A percentile compares a stretch with the other conserved stretches of the same genome.
phyloP scores from a whole-genome alignment of 2,329 filamentous ascomycete species.

The Sporothrix pseudoabietina region DNA sequence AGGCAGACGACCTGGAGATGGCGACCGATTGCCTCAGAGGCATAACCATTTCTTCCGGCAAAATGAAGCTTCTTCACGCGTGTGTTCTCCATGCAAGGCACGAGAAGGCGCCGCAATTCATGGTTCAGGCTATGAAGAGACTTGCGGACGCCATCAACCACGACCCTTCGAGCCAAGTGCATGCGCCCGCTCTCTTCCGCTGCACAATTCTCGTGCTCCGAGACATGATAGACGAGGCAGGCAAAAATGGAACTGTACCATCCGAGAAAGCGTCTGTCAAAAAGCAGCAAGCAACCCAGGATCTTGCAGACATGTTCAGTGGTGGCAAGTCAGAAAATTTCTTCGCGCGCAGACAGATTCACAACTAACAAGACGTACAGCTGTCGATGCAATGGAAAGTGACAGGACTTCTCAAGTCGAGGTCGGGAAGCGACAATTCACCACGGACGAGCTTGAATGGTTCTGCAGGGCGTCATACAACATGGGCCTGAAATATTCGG shows the following conservation, averaged over 20 bases:
- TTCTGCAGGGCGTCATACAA: conserved; percentile 84
- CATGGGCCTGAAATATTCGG: conserved; percentile 63
- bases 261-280: background rate
- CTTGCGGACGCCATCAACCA: conserved; percentile 60
- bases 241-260: conserved; percentile 25
- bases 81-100: conserved; percentile 77
- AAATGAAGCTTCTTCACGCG: conserved; percentile 71
- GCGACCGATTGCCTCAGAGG: conserved; percentile 65
- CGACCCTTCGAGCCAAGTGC: conserved; percentile 50
- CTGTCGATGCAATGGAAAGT: conserved; percentile 45
- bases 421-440: conserved; percentile 56
- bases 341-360: background rate
- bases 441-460: conserved; percentile 72
- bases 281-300: conserved; percentile 5
- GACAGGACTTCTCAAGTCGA: conserved; percentile 46
- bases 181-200: conserved; percentile 66
- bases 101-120: conserved; percentile 61
- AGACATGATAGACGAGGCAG: conserved; percentile 45
- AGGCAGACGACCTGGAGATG: conserved; percentile 57
- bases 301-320: conserved; percentile 46
- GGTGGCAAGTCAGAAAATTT: conserved; percentile 42
- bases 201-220: conserved; percentile 58
- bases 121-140: conserved; percentile 60
- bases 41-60: conserved; percentile 57
- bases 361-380: conserved; percentile 16